These are phyloP conservation scores for Sporodiniella umbellata DNA, from an alignment of 371 early-diverging fungal species.

Conservation along the genomic window DNA sequence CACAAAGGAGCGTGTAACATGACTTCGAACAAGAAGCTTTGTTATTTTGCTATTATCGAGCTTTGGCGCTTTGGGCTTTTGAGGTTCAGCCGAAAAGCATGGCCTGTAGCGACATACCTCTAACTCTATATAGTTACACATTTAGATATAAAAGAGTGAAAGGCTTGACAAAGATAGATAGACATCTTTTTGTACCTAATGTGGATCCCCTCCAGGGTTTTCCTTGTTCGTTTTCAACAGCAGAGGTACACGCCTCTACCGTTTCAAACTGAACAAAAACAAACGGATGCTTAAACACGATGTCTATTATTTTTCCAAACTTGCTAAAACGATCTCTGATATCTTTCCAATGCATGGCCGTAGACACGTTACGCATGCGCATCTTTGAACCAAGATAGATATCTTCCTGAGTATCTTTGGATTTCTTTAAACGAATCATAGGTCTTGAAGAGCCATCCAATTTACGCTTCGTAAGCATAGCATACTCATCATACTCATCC, in stretches of 20 bases:
- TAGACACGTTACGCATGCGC: constrained; percentile 35
- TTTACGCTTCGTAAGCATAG: constrained; percentile 27
- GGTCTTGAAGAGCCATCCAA: neutral
- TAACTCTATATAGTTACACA: constrained; percentile 21
- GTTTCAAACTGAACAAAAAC: constrained; percentile 47
- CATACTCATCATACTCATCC: constrained; percentile 51
- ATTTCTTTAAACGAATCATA: no score
- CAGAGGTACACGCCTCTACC: constrained; percentile 30
- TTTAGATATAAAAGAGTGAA: no score
- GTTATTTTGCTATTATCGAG: neutral
- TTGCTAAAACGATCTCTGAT: constrained; percentile 39
- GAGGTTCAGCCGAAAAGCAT: constrained; percentile 11
- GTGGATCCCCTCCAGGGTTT: constrained; percentile 26
- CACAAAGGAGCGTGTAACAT: constrained; percentile 2
- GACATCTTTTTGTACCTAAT: constrained; percentile 28
- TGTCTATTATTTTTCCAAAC: constrained; percentile 41
- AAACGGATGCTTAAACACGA: constrained; percentile 30
- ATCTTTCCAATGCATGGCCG: constrained; percentile 26
- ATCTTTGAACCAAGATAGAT: constrained; percentile 37
- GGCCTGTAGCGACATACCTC: constrained; percentile 25
- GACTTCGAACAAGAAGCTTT: constrained; percentile 17
- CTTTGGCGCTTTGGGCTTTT: neutral
- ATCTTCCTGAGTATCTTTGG: constrained; percentile 19
- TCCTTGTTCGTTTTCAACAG: constrained; percentile 36
- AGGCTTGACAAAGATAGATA: neutral